Evolutionary conservation across 139 green algal species (phyloP), one percentile per base, ranked within the genome.

Genomic region (Nannochloris sp.): DNA sequence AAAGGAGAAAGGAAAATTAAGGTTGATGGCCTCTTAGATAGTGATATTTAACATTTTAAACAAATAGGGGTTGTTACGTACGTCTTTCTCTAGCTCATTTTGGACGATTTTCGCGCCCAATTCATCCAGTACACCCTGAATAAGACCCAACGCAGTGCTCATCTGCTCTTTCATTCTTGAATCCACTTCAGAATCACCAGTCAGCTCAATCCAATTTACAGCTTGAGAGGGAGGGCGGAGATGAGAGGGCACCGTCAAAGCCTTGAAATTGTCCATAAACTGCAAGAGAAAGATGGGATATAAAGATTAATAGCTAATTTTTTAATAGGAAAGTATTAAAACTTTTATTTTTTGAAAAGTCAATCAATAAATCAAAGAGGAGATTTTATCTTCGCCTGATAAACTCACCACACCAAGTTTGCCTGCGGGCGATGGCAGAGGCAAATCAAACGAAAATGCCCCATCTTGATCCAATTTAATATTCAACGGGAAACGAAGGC

Each of bases 211-310:
- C 48, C 60, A 73, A 45, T 72, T 80, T 61, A 74, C 31, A 34
- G 66, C 70, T 14, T 64, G 57, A n/a, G 30, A 60, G 7, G 70
- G 65, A 35, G 82, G 77, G 2, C 81, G 80, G 62, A 89, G 72
- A 36, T 72, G 58, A 3, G 84, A 46, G 37, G 84, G 77, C 13
- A 79, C 58, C 19, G 78, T 59, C 34, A 80, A 75, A n/a, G 56
- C 60, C 64, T 83, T 78, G 67, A 84, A 75, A 3, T 65, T 37
- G 59, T 88, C 81, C 37, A 80, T 54, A 32, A 84, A 69, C 65
- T 85, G 51, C n/a, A 51, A 19, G 56, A 12, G 45, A 47, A 61
- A 55, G 25, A 61, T 55, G 7, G 25, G n/a, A n/a, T n/a, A n/a
- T n/a, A n/a, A n/a, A n/a, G n/a, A n/a, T n/a, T n/a, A n/a, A n/a